These are phyloP conservation scores for Lecanicillium sp. DNA, from an alignment of 2,329 filamentous ascomycete species.

Conservation along the genomic window DNA sequence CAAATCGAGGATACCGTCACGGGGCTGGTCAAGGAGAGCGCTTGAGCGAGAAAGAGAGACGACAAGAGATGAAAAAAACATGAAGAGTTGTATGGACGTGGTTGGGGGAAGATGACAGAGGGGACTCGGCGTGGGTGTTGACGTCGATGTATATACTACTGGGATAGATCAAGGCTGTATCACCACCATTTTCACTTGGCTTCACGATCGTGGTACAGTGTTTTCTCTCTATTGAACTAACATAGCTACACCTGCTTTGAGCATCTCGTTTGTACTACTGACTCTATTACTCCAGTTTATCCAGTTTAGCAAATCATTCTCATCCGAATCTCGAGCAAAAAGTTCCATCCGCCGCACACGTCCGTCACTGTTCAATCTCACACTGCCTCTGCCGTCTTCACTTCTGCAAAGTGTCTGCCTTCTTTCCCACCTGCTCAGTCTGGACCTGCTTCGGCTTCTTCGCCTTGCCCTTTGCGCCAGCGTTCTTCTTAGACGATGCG, in stretches of 20 bases:
- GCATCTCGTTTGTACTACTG: no score
- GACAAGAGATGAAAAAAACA: not conserved
- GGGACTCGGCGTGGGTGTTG: not conserved
- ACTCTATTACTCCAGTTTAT: no score
- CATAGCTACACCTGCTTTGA: no score
- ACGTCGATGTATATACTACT: conserved; percentile 8
- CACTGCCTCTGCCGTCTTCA: no score
- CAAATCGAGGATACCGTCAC: conserved; percentile 53
- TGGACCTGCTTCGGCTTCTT: conserved; percentile 7
- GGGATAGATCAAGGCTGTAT: conserved; percentile 9
- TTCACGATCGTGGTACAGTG: no score
- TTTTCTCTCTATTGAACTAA: no score
- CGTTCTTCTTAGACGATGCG: conserved; percentile 5
- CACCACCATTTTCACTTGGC: conserved; percentile 5
- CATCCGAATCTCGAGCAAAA: no score
- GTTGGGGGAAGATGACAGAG: not conserved
- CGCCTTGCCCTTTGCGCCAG: not conserved
- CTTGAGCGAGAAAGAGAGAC: not conserved
- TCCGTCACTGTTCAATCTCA: no score
- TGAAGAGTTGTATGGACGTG: not conserved
- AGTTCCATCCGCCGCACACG: no score
- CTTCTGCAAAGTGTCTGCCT: no score
- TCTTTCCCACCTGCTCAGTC: not conserved
- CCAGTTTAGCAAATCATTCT: no score
- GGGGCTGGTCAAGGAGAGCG: conserved; percentile 38